Evolutionary conservation across 75 land plant genomes (phyloP).

Genomic region (Sequoiadendron giganteum): DNA sequence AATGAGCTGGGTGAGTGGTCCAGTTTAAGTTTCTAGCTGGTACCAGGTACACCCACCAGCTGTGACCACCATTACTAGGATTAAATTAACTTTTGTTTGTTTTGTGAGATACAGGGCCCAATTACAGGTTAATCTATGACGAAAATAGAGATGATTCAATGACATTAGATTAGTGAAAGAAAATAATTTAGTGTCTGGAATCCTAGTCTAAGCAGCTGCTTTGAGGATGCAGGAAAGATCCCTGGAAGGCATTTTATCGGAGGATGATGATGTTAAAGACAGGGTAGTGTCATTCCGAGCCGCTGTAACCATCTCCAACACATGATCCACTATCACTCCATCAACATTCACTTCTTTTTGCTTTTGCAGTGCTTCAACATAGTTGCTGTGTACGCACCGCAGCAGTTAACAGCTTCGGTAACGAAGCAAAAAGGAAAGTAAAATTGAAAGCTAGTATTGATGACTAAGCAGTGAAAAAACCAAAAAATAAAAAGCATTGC

Average conservation of each 20-base stretch:
- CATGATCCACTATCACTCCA: constrained; percentile 93
- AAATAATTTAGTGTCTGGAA: not conserved
- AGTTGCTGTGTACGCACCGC: constrained; percentile 53
- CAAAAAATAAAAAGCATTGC: not conserved
- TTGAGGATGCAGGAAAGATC: not conserved
- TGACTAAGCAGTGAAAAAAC: not conserved
- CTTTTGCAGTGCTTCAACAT: constrained; percentile 70
- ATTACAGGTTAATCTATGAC: not conserved
- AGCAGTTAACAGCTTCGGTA: not conserved
- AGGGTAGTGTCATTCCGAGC: constrained; percentile 1
- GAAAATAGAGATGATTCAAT: not conserved
- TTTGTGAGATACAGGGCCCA: not conserved
- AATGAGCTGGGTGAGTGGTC: not conserved
- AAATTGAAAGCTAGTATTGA: not conserved
- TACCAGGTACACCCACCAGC: not conserved
- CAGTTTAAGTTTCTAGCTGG: not conserved
- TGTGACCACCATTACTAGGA: not conserved
- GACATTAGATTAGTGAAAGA: not conserved
- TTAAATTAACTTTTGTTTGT: not conserved
- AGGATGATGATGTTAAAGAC: not conserved
- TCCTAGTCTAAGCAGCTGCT: not conserved
- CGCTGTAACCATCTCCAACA: constrained; percentile 60
- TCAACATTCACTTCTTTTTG: constrained; percentile 74
- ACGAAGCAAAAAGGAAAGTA: not conserved
- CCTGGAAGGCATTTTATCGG: not conserved